Percentiles rank a stretch among this genome's conserved stretches.
Evolutionary conservation across 768 basidiomycete species (phyloP).

Genomic region (Hygrocybe coccinea): DNA sequence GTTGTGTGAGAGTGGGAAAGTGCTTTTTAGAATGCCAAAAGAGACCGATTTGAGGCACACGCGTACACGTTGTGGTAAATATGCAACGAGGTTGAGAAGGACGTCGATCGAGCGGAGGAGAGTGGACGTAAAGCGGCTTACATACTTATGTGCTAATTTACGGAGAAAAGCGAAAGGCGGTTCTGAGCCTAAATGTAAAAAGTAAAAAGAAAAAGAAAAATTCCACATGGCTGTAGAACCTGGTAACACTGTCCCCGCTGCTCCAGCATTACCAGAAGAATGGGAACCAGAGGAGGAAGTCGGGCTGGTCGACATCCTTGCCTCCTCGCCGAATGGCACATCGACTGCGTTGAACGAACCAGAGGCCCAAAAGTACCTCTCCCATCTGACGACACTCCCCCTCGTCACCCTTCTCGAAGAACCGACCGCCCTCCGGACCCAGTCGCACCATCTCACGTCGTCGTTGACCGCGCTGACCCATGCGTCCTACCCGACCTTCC

Average conservation of each 20-base stretch:
- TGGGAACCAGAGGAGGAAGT: background rate
- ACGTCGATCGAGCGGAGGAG: too few relatives aligned
- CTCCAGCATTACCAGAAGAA: background rate
- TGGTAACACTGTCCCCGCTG: background rate
- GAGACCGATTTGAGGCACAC: too few relatives aligned
- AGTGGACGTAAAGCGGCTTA: too few relatives aligned
- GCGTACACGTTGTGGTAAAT: too few relatives aligned
- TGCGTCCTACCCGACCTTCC: slow-evolving; percentile 86
- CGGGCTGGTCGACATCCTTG: background rate
- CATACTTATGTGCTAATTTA: too few relatives aligned
- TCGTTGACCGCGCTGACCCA: slow-evolving; percentile 87
- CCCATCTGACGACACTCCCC: slow-evolving; percentile 58
- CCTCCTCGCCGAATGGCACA: background rate
- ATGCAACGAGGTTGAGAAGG: too few relatives aligned
- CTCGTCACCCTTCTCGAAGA: slow-evolving; percentile 67
- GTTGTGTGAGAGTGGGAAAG: too few relatives aligned
- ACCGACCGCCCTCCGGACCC: slow-evolving; percentile 73
- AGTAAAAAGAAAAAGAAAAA: slow-evolving; percentile 2
- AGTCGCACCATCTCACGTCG: slow-evolving; percentile 80
- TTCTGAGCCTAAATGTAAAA: slow-evolving; percentile 46
- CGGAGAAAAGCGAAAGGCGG: slow-evolving; percentile 49
- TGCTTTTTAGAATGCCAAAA: too few relatives aligned
- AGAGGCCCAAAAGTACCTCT: slow-evolving; percentile 51
- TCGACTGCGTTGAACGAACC: slow-evolving; percentile 21
- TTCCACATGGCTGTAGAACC: background rate